Evolutionary conservation across 495 filamentous ascomycete genomes (phyloP), one percentile per base, ranked within the genome.

Genomic region (Xylaria palmicola): DNA sequence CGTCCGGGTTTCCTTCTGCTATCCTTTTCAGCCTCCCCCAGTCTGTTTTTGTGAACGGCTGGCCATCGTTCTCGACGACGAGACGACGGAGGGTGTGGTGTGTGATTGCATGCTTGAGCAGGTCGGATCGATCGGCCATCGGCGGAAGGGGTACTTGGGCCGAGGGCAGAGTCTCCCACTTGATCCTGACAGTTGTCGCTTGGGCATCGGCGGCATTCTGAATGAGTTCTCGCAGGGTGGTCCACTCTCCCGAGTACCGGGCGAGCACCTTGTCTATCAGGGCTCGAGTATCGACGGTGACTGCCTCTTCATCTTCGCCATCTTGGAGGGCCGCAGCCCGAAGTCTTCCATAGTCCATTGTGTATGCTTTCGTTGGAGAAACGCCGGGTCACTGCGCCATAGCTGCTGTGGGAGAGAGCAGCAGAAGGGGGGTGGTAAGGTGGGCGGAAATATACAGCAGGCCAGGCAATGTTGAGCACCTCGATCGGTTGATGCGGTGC

Each of bases 201-300:
- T 89, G 88, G 19, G 95, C 95, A 76, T 99, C 95, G 39, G 95
- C 94, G 9, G 94, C 95, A 72, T 99, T 99, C 70, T 99, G 95
- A 30, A 99, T 90, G 64, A 98, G 89, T 70, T 99, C 95, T 77
- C 95, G 84, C 13, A 98, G 79, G 6, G 82, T 85, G 17, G 83
- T 87, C 87, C 92, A 96, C 77, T 98, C 93, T 57, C 94, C 92
- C 8, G 92, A 94, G 73, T 98, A 98, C 60, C 94, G 79, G 17
- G 94, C 93, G 40, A 98, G 83, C 1, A 98, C 92, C 75, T 99
- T 99, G 73, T 97, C 96, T 61, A 99, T 97, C 65, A 99, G 78
- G 29, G 93, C 95, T 66, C 95, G 81, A 24, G 94, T 99, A 69
- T 99, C 96, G 56, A 98, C 95, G 0, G 95, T 99, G 36, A 99